Evolutionary conservation across 2,329 filamentous ascomycete genomes (phyloP), one percentile per base, ranked within the genome.

Genomic region (Exophiala spinifera): DNA sequence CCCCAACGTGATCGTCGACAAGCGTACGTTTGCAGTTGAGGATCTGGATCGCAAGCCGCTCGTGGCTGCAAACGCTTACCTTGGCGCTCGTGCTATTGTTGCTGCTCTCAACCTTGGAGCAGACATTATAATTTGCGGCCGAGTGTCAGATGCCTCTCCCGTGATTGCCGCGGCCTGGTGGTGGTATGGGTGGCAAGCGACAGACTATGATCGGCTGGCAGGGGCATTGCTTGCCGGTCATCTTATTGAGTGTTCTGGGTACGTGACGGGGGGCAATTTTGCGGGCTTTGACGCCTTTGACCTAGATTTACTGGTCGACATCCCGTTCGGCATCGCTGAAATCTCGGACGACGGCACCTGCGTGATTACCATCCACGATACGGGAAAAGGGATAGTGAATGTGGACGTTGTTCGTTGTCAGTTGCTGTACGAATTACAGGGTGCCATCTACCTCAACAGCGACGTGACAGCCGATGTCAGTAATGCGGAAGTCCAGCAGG

Each of bases 161-260:
- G 77, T 80, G 0, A 80, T 83, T 53, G 80, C 76, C 0, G 76
- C 78, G 0, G 79, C 79, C 0, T 74, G 73, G 60, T 83, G 74
- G 70, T 83, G 79, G 74, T 73, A 83, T 48, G 68, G 70, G 0
- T 84, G 80, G 81, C 3, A 21, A 21, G 0, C 45, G 28, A 71
- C 67, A 0, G 70, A 76, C n/a, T 79, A 74, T n/a, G 74, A 82
- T 52, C 60, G 69, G 21, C 68, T 84, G 4, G 80, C 79, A 0
- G 74, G 74, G 0, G 68, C 77, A 0, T 62, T 82, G 0, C 63
- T 82, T 2, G 77, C 77, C 0, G 79, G 76, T 1, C 59, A 81
- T 64, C 62, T 81, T 2, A 79, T 81, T 31, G 79, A 82, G 61
- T 81, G 79, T 58, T 73, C 70, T 0, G 69, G 74, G 1, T 83